Percentiles rank a stretch among this genome's conserved stretches.
phyloP scores from a whole-genome alignment of 2,329 filamentous ascomycete genomes.

The Tympanopsis confertula region DNA sequence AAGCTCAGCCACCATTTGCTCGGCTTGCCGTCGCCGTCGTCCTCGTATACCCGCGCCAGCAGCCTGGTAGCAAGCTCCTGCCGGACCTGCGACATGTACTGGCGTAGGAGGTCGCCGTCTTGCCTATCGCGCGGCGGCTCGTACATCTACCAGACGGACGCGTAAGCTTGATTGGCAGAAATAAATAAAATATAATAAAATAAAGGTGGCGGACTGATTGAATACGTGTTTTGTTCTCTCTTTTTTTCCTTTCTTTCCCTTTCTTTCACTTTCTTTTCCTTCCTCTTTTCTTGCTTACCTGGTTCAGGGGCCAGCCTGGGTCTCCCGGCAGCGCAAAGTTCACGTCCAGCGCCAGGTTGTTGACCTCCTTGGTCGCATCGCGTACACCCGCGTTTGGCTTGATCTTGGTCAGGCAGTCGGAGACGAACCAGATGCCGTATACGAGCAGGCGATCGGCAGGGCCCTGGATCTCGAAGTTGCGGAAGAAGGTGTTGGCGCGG shows the following conservation, averaged over 20 bases:
- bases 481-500: slow-evolving; percentile 96
- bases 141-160: slow-evolving; percentile 52
- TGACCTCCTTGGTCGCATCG: slow-evolving; percentile 61
- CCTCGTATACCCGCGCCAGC: slow-evolving; percentile 76
- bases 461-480: slow-evolving; percentile 98
- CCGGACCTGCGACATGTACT: slow-evolving; percentile 84
- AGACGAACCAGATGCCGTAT: slow-evolving; percentile 92
- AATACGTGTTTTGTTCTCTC: too few relatives aligned
- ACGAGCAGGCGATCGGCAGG: slow-evolving; percentile 87
- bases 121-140: slow-evolving; percentile 78
- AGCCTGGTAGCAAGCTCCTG: slow-evolving; percentile 80
- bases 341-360: slow-evolving; percentile 79
- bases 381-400: slow-evolving; percentile 57
- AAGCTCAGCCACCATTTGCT: slow-evolving; percentile 97
- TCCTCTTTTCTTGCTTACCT: slow-evolving; percentile 34
- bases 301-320: slow-evolving; percentile 84
- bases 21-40: slow-evolving; percentile 56
- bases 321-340: slow-evolving; percentile 94
- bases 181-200: too few relatives aligned
- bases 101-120: slow-evolving; percentile 76
- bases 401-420: slow-evolving; percentile 81
- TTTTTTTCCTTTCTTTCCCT: background rate
- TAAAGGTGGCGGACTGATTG: too few relatives aligned
- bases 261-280: background rate
- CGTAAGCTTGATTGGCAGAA: slow-evolving; percentile 1